These are phyloP conservation scores for Elongisporangium anandrum DNA, from an alignment of 352 stramenopile genomes.

Conservation along the genomic window DNA sequence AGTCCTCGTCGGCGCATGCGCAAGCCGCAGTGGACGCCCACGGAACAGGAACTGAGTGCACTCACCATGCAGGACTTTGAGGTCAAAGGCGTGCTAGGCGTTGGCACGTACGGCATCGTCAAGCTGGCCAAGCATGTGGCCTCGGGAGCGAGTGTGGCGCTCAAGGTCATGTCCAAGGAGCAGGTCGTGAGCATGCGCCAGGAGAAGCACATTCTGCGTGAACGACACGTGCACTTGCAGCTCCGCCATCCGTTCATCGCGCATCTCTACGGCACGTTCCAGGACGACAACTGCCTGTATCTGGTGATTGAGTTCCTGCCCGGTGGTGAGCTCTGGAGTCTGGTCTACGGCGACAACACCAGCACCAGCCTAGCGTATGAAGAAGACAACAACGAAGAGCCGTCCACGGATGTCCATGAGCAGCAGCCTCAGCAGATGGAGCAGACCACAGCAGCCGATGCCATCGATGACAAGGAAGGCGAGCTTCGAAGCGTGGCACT, in stretches of 20 bases:
- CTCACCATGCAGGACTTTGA: conserved; percentile 56
- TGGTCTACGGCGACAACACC: conserved; percentile 50
- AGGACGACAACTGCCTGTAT: conserved; percentile 81
- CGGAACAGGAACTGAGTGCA: conserved; percentile 24
- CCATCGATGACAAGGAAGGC: conserved; percentile 1
- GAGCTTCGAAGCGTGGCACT: conserved; percentile 9
- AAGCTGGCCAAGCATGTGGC: conserved; percentile 66
- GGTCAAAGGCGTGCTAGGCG: conserved; percentile 62
- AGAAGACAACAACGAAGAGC: conserved; percentile 7
- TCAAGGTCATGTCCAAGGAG: conserved; percentile 57
- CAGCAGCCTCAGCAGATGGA: conserved; percentile 12
- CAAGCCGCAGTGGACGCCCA: conserved; percentile 25
- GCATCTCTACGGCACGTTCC: conserved; percentile 71
- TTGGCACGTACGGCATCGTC: conserved; percentile 76
- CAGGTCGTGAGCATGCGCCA: conserved; percentile 49
- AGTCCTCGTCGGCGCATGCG: conserved; percentile 11
- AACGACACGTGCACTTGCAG: conserved; percentile 59
- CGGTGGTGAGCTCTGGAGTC: conserved; percentile 74
- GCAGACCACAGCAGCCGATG: conserved; percentile 7
- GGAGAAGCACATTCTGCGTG: conserved; percentile 64
- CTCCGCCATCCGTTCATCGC: conserved; percentile 71
- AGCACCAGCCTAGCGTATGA: conserved; percentile 7
- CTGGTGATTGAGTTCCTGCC: conserved; percentile 76
- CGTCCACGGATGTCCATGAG: not conserved
- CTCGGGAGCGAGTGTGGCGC: conserved; percentile 54